A percentile compares a stretch with the other conserved stretches of the same genome.
phyloP scores from a whole-genome alignment of 768 basidiomycete species.

The Pulveroboletus sp. region DNA sequence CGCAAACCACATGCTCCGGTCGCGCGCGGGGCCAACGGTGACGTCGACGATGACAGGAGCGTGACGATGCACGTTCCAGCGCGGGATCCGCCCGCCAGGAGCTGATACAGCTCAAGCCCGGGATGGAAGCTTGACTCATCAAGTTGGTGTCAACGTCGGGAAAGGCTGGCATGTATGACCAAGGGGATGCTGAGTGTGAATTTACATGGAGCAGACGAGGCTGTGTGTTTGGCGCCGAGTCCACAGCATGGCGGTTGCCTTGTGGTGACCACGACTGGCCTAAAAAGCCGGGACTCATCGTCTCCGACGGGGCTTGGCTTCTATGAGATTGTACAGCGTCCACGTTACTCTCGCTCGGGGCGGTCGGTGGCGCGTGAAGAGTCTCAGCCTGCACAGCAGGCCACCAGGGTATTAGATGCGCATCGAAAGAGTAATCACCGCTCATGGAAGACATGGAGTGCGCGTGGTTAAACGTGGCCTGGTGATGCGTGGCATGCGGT shows the following conservation, averaged over 20 bases:
- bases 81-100: slow-evolving; percentile 2
- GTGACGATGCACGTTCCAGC: slow-evolving; percentile 3
- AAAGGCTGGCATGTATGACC: background rate
- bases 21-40: background rate
- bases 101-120: background rate
- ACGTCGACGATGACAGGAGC: background rate
- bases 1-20: background rate
- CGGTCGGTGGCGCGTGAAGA: background rate
- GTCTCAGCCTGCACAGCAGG: background rate
- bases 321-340: background rate
- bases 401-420: background rate
- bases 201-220: background rate
- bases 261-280: background rate
- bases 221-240: slow-evolving; percentile 8
- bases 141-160: background rate
- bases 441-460: background rate
- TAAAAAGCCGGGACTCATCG: background rate
- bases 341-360: background rate
- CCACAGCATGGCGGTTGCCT: slow-evolving; percentile 21
- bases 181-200: background rate
- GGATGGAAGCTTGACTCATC: background rate
- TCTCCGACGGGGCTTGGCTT: slow-evolving; percentile 15
- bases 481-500: background rate
- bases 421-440: background rate
- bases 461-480: no score